Base-by-base conservation (phyloP, 1,284 basidiomycete species). In the Ustilago sp. region DNA sequence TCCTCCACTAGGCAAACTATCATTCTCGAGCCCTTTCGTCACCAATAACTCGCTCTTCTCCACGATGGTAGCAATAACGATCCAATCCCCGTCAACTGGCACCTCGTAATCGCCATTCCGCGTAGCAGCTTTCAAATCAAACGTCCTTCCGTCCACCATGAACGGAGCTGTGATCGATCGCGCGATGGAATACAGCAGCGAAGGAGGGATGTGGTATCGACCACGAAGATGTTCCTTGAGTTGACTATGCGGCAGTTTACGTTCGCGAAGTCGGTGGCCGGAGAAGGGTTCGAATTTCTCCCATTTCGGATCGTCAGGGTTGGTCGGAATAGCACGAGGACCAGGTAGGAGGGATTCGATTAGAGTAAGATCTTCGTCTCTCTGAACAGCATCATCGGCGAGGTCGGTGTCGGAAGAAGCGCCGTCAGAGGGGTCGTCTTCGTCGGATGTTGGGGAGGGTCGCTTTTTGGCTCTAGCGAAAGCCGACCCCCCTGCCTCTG, bases 61-160 rank as follows among this genome's bases (percentile, higher is more conserved):
- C 4, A 93, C 94, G 28, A 96, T 90, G 8, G 95, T 93, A 1
- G 92, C 94, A 59, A 96, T 92, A 8, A 93, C 93, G 52, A 95
- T 90, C 92, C 93, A 98, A 86, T 98, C 96, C 2, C 93, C 93
- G 6, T 91, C 90, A 4, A 98, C 91, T 2, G 95, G 95, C 0
- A 99, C 90, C 58, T 97, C 94, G 86, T 94, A 95, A 15, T 91
- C 91, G 32, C 80, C 80, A 52, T 78, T 68, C 6, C 47, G 35
- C 28, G 8, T 5, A 6, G 19, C 43, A 8, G 52, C 41, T 19
- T 68, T 61, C 55, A 50, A 59, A 34, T 59, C 41, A 5, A 34
- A 23, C 19, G 15, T 32, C 28, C 19, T 47, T 3, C 32, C 32
- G 9, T 53, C 53, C 13, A 41, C 45, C 13, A 19, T 28, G 17